Base-by-base conservation (phyloP, 2,329 filamentous ascomycete species). In the Aspergillus proliferans region DNA sequence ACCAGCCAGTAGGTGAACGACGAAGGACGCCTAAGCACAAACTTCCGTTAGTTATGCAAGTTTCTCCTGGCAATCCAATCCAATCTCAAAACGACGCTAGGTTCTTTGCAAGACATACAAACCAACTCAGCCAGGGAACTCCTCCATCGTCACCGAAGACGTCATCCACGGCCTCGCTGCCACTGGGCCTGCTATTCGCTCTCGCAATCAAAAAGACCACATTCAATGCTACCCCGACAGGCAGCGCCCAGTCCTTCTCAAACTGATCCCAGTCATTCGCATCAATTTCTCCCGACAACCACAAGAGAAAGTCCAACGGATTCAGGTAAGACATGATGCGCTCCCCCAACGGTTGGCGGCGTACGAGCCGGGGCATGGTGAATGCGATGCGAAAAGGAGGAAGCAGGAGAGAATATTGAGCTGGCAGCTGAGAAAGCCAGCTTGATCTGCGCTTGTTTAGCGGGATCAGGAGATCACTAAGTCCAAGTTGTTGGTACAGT, bases 201-300 rank as follows among this genome's bases (percentile, higher is more conserved):
- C 89, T 82, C 26, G 90, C 87, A 55, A 97, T 71, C 47, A 96
- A 75, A 65, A 95, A 92, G 28, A 85, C 58, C 38, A 95, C 71
- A 69, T 97, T 97, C 60, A 91, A 75, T 0, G 66, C 79, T 24
- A 95, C 59, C 4, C 90, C 92, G 15, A 95, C 74, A 46, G 88
- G 84, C 4, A 83, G 81, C 22, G 88, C 87, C 67, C 88, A 86
- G 33, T 83, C 73, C 57, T 87, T 85, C 53, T 83, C 75, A 52
- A 81, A 74, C 18, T 92, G 88, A 58, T 96, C 88, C 84, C 90
- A 94, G 60, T 95, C 88, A 63, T 86, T 85, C 24, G 89, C 89
- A 66, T 96, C 91, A 52, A 98, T 80, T 71, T 95, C 88, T 67
- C 97, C 92, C 0, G 88, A 94, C 2, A 95, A 71, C 87, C 89